Evolutionary conservation across 2,329 filamentous ascomycete genomes (phyloP), one percentile per base, ranked within the genome.

Genomic region (Ophiocordyceps camponoti-floridani): DNA sequence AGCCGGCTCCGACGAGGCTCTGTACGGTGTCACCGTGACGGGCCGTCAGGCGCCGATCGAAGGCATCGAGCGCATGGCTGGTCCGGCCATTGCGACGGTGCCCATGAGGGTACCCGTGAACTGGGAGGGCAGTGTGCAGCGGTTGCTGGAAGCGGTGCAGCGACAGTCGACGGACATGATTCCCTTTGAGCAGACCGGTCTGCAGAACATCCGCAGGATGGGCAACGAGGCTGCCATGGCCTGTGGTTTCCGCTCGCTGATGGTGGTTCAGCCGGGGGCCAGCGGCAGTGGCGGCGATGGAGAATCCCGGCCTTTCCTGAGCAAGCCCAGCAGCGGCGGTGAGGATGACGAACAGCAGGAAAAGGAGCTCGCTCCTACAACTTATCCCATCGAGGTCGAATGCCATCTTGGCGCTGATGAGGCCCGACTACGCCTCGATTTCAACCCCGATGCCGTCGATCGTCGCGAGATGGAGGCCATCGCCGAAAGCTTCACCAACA

Each of bases 81-180:
- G 52, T 0, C 56, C 57, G 13, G 53, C 53, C 1, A 51, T 60
- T 14, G 50, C 52, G n/a, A 56, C 53, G 2, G 47, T 59, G 1
- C 56, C 56, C 2, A 37, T 56, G 2, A 47, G 54, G 1, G 44
- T 57, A 7, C n/a, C 37, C 0, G 5, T 54, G n/a, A 56, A 59
- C 69, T 43, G 37, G 16, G 38, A 40, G 13, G 23, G 40, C 27
- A 53, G 55, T 1, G 54, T 67, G 9, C 47, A 50, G 0, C 54
- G 66, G n/a, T 69, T 66, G 45, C 55, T 77, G 10, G 54, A 65
- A 16, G 51, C 53, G 1, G 33, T 56, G 0, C 53, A 57, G 28
- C 8, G 40, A 6, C 45, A 49, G 41, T 42, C 46, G 13, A 23
- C 46, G 1, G 47, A 49, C 9, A 49, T 48, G 46, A 47, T 48